Conservation (phyloP, 441 rosid genomes). For the Pelargonium exstipulatum region DNA sequence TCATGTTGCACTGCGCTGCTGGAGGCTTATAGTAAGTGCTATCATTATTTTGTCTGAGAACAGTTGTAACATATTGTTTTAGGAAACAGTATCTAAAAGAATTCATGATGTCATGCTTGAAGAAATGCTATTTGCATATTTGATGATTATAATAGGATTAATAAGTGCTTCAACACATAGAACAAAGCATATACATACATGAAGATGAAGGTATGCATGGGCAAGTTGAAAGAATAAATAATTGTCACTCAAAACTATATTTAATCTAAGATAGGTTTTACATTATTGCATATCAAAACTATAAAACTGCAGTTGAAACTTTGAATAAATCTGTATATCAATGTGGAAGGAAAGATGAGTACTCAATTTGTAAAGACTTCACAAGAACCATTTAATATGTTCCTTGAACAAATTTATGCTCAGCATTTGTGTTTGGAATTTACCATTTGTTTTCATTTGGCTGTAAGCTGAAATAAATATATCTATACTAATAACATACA, state of each 20-base stretch:
- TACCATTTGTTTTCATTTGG: neutral
- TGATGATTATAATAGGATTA: neutral
- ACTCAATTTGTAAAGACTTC: neutral
- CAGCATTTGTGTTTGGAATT: neutral
- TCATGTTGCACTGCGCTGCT: conserved; percentile 93
- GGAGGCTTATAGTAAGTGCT: conserved; percentile 85
- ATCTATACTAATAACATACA: neutral
- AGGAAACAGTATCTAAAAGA: neutral
- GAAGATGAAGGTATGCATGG: neutral
- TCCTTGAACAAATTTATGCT: neutral
- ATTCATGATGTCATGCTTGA: neutral
- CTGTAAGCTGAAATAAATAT: neutral
- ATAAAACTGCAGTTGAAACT: neutral
- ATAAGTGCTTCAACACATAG: neutral
- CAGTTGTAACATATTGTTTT: neutral
- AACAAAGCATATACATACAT: neutral
- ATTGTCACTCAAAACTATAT: conserved; percentile 3
- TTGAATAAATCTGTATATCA: neutral
- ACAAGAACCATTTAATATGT: neutral
- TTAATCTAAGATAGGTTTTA: neutral
- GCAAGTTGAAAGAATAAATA: neutral
- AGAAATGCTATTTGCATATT: neutral
- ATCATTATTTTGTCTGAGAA: conserved; percentile 7
- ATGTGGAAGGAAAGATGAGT: neutral
- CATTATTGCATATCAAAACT: neutral